Conservation (phyloP, 78 protist genomes). For the Polysphondylium violaceum region DNA sequence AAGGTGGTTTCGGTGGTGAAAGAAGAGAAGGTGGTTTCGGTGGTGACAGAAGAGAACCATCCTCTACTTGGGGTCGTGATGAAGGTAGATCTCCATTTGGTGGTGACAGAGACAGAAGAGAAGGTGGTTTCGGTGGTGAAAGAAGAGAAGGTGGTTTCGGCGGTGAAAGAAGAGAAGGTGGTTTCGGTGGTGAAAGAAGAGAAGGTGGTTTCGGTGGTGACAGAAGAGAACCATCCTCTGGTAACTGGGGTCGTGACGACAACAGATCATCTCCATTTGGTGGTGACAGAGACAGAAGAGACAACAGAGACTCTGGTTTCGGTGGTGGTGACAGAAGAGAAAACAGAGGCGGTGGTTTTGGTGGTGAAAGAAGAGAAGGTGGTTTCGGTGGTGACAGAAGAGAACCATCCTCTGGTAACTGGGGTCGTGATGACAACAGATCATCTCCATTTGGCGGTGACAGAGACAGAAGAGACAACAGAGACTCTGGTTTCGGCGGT, state of each 20-base stretch:
- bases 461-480: background rate
- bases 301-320: background rate
- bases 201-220: constrained; percentile 14
- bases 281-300: constrained; percentile 12
- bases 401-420: background rate
- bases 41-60: background rate
- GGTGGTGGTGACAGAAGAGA: constrained; percentile 1
- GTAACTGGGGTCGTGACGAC: background rate
- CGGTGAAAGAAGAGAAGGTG: background rate
- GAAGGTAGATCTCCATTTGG: background rate
- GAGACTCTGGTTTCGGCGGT: background rate
- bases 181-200: background rate
- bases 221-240: no score
- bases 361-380: constrained; percentile 3
- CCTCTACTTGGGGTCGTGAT: background rate
- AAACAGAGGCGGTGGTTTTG: background rate
- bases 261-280: background rate
- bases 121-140: constrained; percentile 13
- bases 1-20: background rate
- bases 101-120: background rate
- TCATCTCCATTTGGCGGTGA: background rate
- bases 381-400: constrained; percentile 4
- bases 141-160: background rate
- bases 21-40: background rate
- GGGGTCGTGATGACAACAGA: constrained; percentile 12